phyloP scores from a whole-genome alignment of 768 basidiomycete species.

The Neoboletus magnificus region DNA sequence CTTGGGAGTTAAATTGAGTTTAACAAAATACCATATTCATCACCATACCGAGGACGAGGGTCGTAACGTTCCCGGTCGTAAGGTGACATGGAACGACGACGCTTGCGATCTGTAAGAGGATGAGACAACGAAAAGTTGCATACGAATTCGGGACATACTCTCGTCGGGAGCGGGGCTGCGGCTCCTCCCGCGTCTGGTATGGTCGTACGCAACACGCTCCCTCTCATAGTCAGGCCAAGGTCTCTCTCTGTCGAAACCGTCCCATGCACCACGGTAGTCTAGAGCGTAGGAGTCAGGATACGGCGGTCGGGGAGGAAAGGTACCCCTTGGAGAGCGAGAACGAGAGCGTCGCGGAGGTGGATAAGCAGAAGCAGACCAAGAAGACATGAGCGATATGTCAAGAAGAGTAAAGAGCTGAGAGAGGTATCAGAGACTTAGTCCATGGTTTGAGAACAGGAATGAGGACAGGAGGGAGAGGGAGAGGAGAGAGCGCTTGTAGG shows the following conservation, averaged over 20 bases:
- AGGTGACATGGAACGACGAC: conserved; percentile 69
- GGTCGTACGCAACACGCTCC: conserved; percentile 67
- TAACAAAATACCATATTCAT: conserved; percentile 68
- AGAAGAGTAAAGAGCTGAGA: conserved; percentile 39
- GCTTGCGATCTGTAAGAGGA: conserved; percentile 56
- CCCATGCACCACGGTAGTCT: conserved; percentile 66
- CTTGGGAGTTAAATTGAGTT: neutral
- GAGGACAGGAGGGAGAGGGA: conserved; percentile 57
- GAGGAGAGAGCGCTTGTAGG: conserved; percentile 66
- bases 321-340: conserved; percentile 67
- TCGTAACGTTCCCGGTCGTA: conserved; percentile 83
- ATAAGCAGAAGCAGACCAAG: conserved; percentile 69
- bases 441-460: conserved; percentile 43
- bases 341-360: conserved; percentile 77
- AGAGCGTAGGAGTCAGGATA: conserved; percentile 57
- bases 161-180: conserved; percentile 74
- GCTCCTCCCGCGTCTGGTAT: conserved; percentile 68
- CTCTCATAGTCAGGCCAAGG: conserved; percentile 63
- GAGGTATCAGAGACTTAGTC: conserved; percentile 45
- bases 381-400: conserved; percentile 57
- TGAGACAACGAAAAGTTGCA: conserved; percentile 5
- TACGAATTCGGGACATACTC: conserved; percentile 35
- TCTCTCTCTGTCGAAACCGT: conserved; percentile 68
- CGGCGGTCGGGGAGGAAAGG: conserved; percentile 52
- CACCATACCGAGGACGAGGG: conserved; percentile 75